These are phyloP conservation scores for Aspergillus fumigatiaffinis DNA, from an alignment of 2,329 filamentous ascomycete genomes.

Conservation along the genomic window DNA sequence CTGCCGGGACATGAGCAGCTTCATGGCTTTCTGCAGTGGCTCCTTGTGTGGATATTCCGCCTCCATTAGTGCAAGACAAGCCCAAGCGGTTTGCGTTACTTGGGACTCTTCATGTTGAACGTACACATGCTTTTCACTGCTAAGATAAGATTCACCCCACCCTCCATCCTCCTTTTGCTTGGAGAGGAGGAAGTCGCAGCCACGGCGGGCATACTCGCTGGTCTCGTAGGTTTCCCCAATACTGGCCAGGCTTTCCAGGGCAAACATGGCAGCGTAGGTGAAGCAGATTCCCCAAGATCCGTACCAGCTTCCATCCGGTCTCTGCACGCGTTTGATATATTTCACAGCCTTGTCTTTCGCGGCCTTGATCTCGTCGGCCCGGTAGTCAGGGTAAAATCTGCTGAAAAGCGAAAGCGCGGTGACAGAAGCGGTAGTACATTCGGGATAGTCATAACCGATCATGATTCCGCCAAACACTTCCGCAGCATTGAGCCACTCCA, in stretches of 20 bases:
- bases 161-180: slow-evolving; percentile 86
- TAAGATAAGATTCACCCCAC: slow-evolving; percentile 92
- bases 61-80: slow-evolving; percentile 74
- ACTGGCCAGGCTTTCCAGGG: slow-evolving; percentile 76
- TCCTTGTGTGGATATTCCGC: slow-evolving; percentile 73
- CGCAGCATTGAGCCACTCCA: slow-evolving; percentile 89
- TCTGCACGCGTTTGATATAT: slow-evolving; percentile 79
- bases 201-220: slow-evolving; percentile 65
- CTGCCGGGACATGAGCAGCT: slow-evolving; percentile 80
- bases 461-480: slow-evolving; percentile 97
- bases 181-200: slow-evolving; percentile 79
- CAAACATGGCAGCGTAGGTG: slow-evolving; percentile 96
- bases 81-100: slow-evolving; percentile 94
- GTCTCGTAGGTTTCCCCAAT: slow-evolving; percentile 78
- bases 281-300: slow-evolving; percentile 98
- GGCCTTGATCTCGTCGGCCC: slow-evolving; percentile 65
- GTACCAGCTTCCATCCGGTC: slow-evolving; percentile 88
- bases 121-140: slow-evolving; percentile 74
- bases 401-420: slow-evolving; percentile 81
- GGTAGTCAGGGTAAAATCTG: slow-evolving; percentile 76
- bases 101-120: slow-evolving; percentile 75
- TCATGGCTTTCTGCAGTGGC: slow-evolving; percentile 69
- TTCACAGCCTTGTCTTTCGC: slow-evolving; percentile 71
- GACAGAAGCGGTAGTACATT: slow-evolving; percentile 93
- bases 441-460: slow-evolving; percentile 97